These are phyloP conservation scores for Gossypium ekmanianum DNA, from an alignment of 345 rosid species.

Conservation along the genomic window DNA sequence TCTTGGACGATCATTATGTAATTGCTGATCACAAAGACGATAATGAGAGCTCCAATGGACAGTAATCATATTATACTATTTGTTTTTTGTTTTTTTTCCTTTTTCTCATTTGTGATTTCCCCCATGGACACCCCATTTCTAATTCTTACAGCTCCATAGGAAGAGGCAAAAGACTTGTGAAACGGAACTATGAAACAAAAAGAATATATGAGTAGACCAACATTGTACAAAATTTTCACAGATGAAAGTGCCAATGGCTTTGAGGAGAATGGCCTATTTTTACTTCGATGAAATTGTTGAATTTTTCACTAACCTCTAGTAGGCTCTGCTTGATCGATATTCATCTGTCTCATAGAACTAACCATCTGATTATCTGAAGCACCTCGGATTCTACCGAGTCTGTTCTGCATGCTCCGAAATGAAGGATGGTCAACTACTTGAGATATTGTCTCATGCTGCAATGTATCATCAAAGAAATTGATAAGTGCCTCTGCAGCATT, in stretches of 20 bases:
- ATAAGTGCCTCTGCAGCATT: slow-evolving; percentile 6
- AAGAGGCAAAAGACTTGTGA: neutral
- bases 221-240: neutral
- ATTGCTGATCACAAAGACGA: slow-evolving; percentile 42
- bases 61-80: slow-evolving; percentile 7
- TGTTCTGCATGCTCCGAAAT: neutral
- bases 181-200: neutral
- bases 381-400: neutral
- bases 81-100: neutral
- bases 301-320: neutral
- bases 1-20: neutral
- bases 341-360: neutral
- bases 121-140: neutral
- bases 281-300: neutral
- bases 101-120: neutral
- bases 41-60: slow-evolving; percentile 20
- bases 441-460: neutral
- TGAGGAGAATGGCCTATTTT: neutral
- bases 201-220: neutral
- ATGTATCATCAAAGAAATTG: neutral
- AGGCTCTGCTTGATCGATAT: neutral
- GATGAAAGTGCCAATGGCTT: neutral
- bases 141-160: slow-evolving; percentile 29
- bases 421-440: slow-evolving; percentile 1
- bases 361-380: neutral